Conservation (phyloP, 768 basidiomycete genomes). For the Panellus pusillus region DNA sequence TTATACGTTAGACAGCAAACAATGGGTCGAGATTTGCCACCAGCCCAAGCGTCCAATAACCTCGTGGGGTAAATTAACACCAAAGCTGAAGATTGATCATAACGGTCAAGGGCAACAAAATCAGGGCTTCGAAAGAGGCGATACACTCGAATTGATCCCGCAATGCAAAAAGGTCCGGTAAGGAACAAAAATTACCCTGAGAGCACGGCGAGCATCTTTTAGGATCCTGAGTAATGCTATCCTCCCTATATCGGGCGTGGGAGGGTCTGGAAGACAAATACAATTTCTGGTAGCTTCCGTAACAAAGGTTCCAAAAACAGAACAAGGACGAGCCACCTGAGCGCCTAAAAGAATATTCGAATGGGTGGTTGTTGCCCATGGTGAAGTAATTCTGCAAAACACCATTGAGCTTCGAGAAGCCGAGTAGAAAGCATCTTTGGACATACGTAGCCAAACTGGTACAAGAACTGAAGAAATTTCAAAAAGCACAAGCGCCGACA, state of each 20-base stretch:
- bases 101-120: slow-evolving; percentile 17
- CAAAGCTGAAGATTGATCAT: slow-evolving; percentile 16
- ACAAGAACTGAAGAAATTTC: too few relatives aligned
- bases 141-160: slow-evolving; percentile 8
- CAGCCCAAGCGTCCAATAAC: slow-evolving; percentile 7
- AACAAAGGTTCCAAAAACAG: slow-evolving; percentile 6
- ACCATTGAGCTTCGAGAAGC: background rate
- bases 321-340: slow-evolving; percentile 16
- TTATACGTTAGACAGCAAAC: slow-evolving; percentile 7
- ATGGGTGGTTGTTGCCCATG: slow-evolving; percentile 4
- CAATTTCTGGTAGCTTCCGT: slow-evolving; percentile 3
- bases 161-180: background rate
- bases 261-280: background rate
- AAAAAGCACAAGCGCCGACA: background rate
- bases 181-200: background rate
- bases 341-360: slow-evolving; percentile 7
- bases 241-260: background rate
- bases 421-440: background rate
- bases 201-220: background rate
- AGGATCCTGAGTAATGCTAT: too few relatives aligned
- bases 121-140: slow-evolving; percentile 20
- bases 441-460: background rate
- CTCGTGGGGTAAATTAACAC: slow-evolving; percentile 7
- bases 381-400: background rate
- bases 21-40: slow-evolving; percentile 1